These are phyloP conservation scores for Tylopilus intermedius DNA, from an alignment of 768 basidiomycete species.

Conservation along the genomic window DNA sequence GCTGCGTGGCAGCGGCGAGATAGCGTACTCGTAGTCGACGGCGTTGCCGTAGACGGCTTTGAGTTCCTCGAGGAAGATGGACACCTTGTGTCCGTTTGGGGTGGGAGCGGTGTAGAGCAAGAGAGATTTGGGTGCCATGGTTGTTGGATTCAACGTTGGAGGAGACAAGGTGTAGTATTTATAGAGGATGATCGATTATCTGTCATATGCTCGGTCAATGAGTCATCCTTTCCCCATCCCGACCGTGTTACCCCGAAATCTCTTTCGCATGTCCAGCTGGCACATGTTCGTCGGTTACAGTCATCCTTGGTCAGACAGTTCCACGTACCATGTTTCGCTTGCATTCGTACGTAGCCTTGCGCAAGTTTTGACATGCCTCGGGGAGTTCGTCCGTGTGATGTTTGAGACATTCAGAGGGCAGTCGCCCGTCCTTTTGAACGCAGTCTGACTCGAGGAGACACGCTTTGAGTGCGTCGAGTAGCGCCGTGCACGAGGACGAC, in stretches of 20 bases:
- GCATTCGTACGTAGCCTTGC: slow-evolving; percentile 84
- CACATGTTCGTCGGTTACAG: background rate
- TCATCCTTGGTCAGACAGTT: background rate
- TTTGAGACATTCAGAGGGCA: slow-evolving; percentile 84
- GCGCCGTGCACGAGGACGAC: slow-evolving; percentile 76
- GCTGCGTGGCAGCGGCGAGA: background rate
- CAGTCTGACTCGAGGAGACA: slow-evolving; percentile 85
- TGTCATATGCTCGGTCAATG: slow-evolving; percentile 1
- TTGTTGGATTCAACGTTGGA: background rate
- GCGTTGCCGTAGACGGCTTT: slow-evolving; percentile 44
- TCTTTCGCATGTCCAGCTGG: slow-evolving; percentile 80
- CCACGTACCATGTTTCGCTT: slow-evolving; percentile 78
- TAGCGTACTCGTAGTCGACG: slow-evolving; percentile 47
- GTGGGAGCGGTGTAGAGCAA: slow-evolving; percentile 41
- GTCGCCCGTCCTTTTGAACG: slow-evolving; percentile 67
- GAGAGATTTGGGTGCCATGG: slow-evolving; percentile 22
- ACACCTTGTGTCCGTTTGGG: slow-evolving; percentile 52
- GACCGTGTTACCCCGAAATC: slow-evolving; percentile 70
- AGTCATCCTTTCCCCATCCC: slow-evolving; percentile 34
- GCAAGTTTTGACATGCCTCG: slow-evolving; percentile 70
- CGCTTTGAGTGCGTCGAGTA: slow-evolving; percentile 74
- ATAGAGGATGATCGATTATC: slow-evolving; percentile 5
- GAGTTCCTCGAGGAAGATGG: slow-evolving; percentile 61
- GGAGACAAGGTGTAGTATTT: background rate
- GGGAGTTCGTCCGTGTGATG: slow-evolving; percentile 73